Evolutionary conservation across 148 eudicot species (phyloP).

Genomic region (Heliamphora exappendiculata): DNA sequence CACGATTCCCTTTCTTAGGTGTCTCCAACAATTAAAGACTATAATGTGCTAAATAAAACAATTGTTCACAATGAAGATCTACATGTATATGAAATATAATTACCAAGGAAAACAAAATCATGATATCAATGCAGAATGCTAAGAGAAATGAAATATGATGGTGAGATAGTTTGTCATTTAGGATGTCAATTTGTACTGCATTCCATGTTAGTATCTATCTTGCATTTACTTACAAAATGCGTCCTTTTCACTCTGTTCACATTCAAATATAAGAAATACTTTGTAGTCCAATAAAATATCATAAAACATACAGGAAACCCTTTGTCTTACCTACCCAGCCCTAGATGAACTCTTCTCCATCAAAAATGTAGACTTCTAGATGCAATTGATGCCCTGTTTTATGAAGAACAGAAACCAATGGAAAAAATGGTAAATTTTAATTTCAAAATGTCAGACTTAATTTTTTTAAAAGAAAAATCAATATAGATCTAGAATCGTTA

Average conservation of each 20-base stretch:
- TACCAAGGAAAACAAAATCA: not conserved
- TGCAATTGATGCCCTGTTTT: conserved; percentile 53
- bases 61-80: not conserved
- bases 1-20: not conserved
- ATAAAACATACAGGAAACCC: not conserved
- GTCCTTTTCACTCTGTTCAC: not conserved
- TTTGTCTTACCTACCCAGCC: conserved; percentile 10
- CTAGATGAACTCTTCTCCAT: conserved; percentile 9
- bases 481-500: conserved; percentile 14
- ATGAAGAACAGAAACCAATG: not conserved
- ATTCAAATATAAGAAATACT: not conserved
- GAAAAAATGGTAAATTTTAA: conserved; percentile 9
- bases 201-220: not conserved
- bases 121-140: not conserved
- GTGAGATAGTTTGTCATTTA: not conserved
- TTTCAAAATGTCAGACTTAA: not conserved
- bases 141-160: not conserved
- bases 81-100: not conserved
- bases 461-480: not conserved
- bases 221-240: not conserved
- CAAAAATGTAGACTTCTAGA: conserved; percentile 32
- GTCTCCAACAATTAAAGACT: not conserved
- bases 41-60: conserved; percentile 1
- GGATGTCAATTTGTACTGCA: not conserved
- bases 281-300: not conserved